Evolutionary conservation across 441 rosid genomes (phyloP), one percentile per base, ranked within the genome.

Genomic region (Brassica hybrid): DNA sequence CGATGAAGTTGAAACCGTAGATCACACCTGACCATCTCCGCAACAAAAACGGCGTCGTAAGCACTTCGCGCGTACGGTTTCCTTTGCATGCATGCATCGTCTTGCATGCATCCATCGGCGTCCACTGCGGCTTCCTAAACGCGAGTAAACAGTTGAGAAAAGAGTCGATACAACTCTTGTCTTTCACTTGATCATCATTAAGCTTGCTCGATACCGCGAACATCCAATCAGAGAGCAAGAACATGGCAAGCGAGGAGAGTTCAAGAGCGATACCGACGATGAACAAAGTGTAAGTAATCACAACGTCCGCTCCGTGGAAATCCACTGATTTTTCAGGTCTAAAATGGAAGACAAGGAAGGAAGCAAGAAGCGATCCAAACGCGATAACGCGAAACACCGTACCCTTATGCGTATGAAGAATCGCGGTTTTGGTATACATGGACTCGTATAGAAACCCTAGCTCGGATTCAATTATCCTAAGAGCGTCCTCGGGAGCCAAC

Each of bases 381-480:
- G 86, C 76, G 0, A 84, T 17, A 18, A 65, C 11, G 14, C 86
- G 87, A 60, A 68, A 84, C 32, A 81, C 0, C 62, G 61, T 61
- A 41, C 91, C 89, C 1, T 0, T 0, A 2, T 0, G 0, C 1
- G 86, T 67, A 18, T 81, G 88, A 36, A 85, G 81, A 21, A 84
- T 84, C 0, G 73, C 69, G 2, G 81, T 80, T 75, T 89, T 88
- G 4, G 91, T 88, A 48, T 70, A 83, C 63, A 87, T 78, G 7
- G 83, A 84, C 30, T 88, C 94, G 17, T 90, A 88, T 2, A 87
- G 12, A 79, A 86, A 85, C 38, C 84, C 84, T 32, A 90, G 91
- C 65, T 90, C 94, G 6, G 87, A 79, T 67, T 87, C 89, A 2
- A 88, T 78, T 6, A 86, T 76, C 78, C 66, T 38, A 36, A 85